phyloP scores from a whole-genome alignment of 2,329 filamentous ascomycete species.

The Colletotrichum melonis region DNA sequence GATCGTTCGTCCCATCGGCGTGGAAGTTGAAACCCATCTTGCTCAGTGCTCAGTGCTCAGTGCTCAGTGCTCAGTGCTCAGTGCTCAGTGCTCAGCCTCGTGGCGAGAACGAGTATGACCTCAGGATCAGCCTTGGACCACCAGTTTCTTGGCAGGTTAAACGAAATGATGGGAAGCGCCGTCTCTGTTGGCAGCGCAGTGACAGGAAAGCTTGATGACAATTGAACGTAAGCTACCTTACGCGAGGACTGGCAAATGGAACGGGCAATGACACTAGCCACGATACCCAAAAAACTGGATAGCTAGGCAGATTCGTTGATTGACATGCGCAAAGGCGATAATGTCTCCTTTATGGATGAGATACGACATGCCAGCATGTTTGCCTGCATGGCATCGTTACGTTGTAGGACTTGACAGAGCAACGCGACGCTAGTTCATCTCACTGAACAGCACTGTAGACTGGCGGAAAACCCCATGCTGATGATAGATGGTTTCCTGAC shows the following conservation, averaged over 20 bases:
- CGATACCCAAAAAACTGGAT: not conserved
- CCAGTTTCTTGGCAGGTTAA: not conserved
- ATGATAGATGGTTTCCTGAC: not conserved
- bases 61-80: too few relatives aligned
- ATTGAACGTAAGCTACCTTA: not conserved
- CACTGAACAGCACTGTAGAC: not conserved
- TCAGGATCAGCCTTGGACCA: not conserved
- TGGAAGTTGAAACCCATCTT: conserved; percentile 19
- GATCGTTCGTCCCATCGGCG: conserved; percentile 23
- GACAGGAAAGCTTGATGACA: not conserved
- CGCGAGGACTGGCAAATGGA: not conserved
- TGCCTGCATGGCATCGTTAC: not conserved
- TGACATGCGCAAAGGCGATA: not conserved
- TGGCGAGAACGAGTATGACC: not conserved
- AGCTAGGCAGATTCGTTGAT: not conserved
- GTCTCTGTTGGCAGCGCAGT: not conserved
- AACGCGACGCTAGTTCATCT: not conserved
- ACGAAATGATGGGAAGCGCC: not conserved
- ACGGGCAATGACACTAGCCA: not conserved
- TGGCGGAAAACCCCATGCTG: not conserved
- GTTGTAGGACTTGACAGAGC: not conserved
- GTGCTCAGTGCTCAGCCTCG: not conserved
- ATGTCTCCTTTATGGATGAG: not conserved
- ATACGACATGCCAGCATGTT: not conserved
- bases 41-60: not conserved